Percentiles rank a stretch among this genome's conserved stretches.
Evolutionary conservation across 495 filamentous ascomycete species (phyloP).

Genomic region (Lasiosphaeris hirsuta): DNA sequence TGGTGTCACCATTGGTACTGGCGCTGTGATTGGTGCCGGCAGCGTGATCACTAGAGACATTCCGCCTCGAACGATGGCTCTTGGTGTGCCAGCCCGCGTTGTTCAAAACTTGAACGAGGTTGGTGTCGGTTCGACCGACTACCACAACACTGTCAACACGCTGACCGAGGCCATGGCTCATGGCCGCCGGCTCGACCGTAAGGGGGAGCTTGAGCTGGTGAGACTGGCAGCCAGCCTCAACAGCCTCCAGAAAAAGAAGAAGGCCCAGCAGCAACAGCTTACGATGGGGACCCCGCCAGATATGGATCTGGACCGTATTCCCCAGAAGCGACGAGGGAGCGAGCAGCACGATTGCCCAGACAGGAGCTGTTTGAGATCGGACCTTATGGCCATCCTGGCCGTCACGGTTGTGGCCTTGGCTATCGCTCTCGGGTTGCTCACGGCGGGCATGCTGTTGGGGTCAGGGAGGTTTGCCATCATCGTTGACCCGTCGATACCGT

Average conservation of each 20-base stretch:
- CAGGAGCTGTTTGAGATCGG: too few relatives aligned
- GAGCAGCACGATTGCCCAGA: too few relatives aligned
- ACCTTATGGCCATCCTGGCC: too few relatives aligned
- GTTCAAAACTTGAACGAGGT: slow-evolving; percentile 8
- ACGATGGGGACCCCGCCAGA: too few relatives aligned
- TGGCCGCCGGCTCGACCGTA: slow-evolving; percentile 10
- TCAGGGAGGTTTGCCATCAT: too few relatives aligned
- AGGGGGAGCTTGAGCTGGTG: slow-evolving; percentile 10
- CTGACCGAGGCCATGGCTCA: slow-evolving; percentile 17
- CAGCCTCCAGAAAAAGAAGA: slow-evolving; percentile 3
- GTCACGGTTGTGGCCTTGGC: too few relatives aligned
- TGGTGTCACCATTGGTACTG: slow-evolving; percentile 31
- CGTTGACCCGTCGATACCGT: too few relatives aligned
- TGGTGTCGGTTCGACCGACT: neutral
- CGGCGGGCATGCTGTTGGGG: too few relatives aligned
- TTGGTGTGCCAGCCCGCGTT: slow-evolving; percentile 26
- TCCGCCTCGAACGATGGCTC: slow-evolving; percentile 23
- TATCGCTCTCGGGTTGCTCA: too few relatives aligned
- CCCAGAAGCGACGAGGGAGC: too few relatives aligned
- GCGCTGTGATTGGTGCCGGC: slow-evolving; percentile 36
- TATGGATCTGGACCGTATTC: too few relatives aligned
- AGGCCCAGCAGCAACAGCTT: slow-evolving; percentile 1
- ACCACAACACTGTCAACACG: slow-evolving; percentile 1
- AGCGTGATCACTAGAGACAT: slow-evolving; percentile 30
- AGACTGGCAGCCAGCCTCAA: neutral